Conservation (phyloP, 140 eudicot species). For the Bidens hawaiensis region DNA sequence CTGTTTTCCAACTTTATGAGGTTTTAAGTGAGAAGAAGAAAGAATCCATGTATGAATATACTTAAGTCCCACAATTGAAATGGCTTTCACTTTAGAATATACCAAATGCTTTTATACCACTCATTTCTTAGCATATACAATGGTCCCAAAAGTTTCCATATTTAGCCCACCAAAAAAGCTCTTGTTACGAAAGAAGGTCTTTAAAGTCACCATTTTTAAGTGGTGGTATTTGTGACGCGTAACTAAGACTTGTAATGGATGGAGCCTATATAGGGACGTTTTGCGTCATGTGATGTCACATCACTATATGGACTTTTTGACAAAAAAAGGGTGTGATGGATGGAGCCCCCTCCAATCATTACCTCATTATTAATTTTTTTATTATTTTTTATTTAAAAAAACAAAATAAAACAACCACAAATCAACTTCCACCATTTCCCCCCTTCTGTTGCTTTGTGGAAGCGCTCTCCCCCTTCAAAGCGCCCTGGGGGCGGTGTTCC, state of each 20-base stretch:
- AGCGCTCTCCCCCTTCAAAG: too few relatives aligned
- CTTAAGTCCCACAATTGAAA: slow-evolving; percentile 19
- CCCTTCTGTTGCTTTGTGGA: too few relatives aligned
- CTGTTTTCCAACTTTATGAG: slow-evolving; percentile 24
- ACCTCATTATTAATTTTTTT: too few relatives aligned
- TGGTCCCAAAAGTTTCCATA: slow-evolving; percentile 27
- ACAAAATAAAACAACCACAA: too few relatives aligned
- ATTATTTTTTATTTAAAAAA: too few relatives aligned
- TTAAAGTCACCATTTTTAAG: neutral
- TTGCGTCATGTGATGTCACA: too few relatives aligned
- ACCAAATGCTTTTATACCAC: slow-evolving; percentile 25
- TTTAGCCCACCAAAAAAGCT: slow-evolving; percentile 10
- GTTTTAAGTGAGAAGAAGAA: slow-evolving; percentile 18
- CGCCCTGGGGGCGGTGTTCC: too few relatives aligned
- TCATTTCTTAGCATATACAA: slow-evolving; percentile 27
- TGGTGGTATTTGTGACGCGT: neutral
- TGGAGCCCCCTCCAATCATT: too few relatives aligned
- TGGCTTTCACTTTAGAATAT: slow-evolving; percentile 33
- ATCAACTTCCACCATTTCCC: too few relatives aligned
- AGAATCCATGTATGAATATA: slow-evolving; percentile 20
- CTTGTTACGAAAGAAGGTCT: slow-evolving; percentile 24
- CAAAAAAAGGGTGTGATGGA: too few relatives aligned
- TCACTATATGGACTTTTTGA: too few relatives aligned
- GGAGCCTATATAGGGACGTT: too few relatives aligned
- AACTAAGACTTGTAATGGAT: slow-evolving; percentile 3